A percentile compares a stretch with the other conserved stretches of the same genome.
Evolutionary conservation across 225 moss, liverwort and hornwort species (phyloP).

Genomic region (Straminergon stramineum): DNA sequence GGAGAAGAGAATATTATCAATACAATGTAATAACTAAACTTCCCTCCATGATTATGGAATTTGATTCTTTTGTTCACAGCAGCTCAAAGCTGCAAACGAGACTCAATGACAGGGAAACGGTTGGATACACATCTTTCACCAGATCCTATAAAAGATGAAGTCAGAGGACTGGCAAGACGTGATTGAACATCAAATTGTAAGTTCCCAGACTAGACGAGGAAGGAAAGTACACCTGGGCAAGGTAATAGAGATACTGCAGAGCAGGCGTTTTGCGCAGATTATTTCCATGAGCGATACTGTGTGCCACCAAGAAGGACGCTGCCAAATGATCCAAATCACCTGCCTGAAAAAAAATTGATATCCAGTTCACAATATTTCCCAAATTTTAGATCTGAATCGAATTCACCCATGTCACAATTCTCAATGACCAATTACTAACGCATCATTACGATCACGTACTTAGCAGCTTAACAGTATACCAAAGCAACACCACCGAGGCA

Average conservation of each 20-base stretch:
- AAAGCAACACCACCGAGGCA: not conserved
- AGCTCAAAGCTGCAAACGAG: not conserved
- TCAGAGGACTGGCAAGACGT: not conserved
- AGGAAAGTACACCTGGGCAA: slow-evolving; percentile 49
- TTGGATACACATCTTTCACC: not conserved
- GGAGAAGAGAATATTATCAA: not conserved
- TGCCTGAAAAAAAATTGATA: slow-evolving; percentile 30
- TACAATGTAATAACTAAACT: not conserved
- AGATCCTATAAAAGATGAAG: not conserved
- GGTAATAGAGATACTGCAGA: slow-evolving; percentile 85
- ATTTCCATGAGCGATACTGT: slow-evolving; percentile 91
- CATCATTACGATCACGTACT: not conserved
- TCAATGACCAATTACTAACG: not conserved
- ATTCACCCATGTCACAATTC: not conserved
- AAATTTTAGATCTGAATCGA: not conserved
- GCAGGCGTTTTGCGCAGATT: slow-evolving; percentile 89
- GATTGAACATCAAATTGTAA: not conserved
- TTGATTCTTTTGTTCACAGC: not conserved
- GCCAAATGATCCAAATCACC: slow-evolving; percentile 96
- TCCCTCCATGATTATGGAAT: not conserved
- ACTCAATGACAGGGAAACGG: not conserved
- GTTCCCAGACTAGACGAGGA: not conserved
- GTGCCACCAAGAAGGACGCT: slow-evolving; percentile 79
- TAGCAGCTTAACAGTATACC: not conserved
- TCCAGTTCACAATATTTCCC: not conserved